Percentiles rank a stretch among this genome's conserved stretches.
Evolutionary conservation across 495 filamentous ascomycete genomes (phyloP).

Genomic region (Xylaria cubensis): DNA sequence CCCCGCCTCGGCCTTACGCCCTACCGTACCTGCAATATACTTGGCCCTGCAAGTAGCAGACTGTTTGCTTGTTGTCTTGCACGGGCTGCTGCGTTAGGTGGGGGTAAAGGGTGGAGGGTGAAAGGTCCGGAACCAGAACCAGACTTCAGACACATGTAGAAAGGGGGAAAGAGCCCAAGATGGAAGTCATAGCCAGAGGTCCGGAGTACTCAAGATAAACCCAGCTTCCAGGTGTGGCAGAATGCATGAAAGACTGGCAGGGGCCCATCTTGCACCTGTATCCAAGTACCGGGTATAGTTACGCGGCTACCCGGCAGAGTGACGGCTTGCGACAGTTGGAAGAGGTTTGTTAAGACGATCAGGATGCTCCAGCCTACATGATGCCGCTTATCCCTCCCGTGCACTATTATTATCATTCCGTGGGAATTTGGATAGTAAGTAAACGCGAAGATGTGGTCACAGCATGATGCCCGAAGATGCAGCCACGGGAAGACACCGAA

Average conservation of each 20-base stretch:
- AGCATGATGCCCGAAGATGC: conserved; percentile 15
- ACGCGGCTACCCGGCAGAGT: background rate
- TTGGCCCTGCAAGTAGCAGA: conserved; percentile 1
- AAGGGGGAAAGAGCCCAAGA: background rate
- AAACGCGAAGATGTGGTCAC: background rate
- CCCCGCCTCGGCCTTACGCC: background rate
- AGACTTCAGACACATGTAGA: background rate
- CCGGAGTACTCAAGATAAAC: background rate
- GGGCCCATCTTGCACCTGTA: conserved; percentile 10
- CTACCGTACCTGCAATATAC: background rate
- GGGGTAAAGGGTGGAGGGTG: background rate
- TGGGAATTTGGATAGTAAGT: background rate
- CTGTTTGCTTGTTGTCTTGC: background rate
- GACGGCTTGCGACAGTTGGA: background rate
- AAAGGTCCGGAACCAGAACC: background rate
- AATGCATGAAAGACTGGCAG: background rate
- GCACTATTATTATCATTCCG: background rate
- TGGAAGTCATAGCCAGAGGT: background rate
- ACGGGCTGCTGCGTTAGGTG: conserved; percentile 10
- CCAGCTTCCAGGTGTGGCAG: conserved; percentile 18
- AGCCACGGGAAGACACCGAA: conserved; percentile 9
- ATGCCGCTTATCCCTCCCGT: background rate
- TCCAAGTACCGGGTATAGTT: conserved; percentile 29
- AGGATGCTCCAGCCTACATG: background rate
- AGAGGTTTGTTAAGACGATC: background rate